These are phyloP conservation scores for Royoungia palumana DNA, from an alignment of 768 basidiomycete species.

Conservation along the genomic window DNA sequence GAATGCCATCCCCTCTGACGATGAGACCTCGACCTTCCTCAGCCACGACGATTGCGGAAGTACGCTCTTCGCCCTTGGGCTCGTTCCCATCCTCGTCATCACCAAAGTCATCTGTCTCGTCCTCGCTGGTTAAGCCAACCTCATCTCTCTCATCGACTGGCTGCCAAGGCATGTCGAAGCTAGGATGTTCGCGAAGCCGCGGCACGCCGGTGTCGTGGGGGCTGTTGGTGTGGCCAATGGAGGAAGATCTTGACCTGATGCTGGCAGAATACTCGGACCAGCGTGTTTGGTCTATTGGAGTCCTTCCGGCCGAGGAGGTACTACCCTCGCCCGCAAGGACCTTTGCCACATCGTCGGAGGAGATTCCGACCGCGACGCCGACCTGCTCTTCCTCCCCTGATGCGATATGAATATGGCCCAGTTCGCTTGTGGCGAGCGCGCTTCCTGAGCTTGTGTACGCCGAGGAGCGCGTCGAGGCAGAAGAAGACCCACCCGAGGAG, in stretches of 20 bases:
- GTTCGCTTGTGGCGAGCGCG: conserved; percentile 57
- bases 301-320: conserved; percentile 44
- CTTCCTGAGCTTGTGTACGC: conserved; percentile 75
- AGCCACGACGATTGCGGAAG: conserved; percentile 72
- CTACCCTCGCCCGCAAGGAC: conserved; percentile 53
- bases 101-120: conserved; percentile 50
- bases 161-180: conserved; percentile 76
- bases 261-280: conserved; percentile 75
- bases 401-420: conserved; percentile 61
- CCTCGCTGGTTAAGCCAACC: conserved; percentile 51
- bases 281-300: conserved; percentile 58
- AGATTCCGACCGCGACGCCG: conserved; percentile 53
- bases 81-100: conserved; percentile 49
- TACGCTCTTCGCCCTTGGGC: conserved; percentile 63
- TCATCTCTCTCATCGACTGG: conserved; percentile 71
- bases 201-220: conserved; percentile 41
- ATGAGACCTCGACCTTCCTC: conserved; percentile 86
- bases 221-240: conserved; percentile 46
- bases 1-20: conserved; percentile 62
- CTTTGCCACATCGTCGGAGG: conserved; percentile 62
- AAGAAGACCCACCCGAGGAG: conserved; percentile 69
- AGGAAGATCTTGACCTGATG: conserved; percentile 68
- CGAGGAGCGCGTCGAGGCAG: conserved; percentile 69
- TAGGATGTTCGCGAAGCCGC: conserved; percentile 59
- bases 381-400: conserved; percentile 56